Evolutionary conservation across 305 asterid genomes (phyloP), one percentile per base, ranked within the genome.

Genomic region (Fraxinus velutina): DNA sequence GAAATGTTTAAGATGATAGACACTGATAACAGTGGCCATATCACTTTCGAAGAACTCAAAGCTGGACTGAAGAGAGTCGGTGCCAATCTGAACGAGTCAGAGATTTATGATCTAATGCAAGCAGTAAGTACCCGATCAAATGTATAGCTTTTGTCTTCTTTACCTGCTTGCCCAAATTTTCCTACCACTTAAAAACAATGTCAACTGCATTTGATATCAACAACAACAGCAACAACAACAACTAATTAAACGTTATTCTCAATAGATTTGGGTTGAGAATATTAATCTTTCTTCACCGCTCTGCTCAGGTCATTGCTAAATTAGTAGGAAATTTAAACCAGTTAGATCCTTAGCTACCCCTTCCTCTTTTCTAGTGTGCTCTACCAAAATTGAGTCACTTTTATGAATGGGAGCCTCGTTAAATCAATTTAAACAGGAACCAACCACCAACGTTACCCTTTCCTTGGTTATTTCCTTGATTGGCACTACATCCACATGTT

Each of bases 61-160:
- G 94, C 86, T 78, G 97, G 97, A 39, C 88, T 92, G 34, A 92
- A 89, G 83, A 90, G 90, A 88, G 91, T 89, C 3, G 97, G 97
- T 6, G 94, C 97, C 76, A 89, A 88, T 86, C 88, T 92, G 80
- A 91, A 87, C 77, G 97, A 92, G 57, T 91, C 97, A 0, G 97
- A 92, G 90, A 91, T 92, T 75, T 88, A 91, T 44, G 94, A 92
- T 85, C 94, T 92, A 66, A 92, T 92, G 97, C 93, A 92, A 86
- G 97, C 97, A n/a, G 97, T 92, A 89, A 90, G 86, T 72, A 80
- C 78, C 22, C 6, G 29, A 55, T 47, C 78, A 66, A 60, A 76
- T 5, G 57, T 76, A 6, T 80, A 76, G 71, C 73, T 73, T 64
- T 30, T 29, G 3, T 27, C 39, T 4, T 78, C 70, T 78, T 79